A percentile compares a stretch with the other conserved stretches of the same genome.
Evolutionary conservation across 345 rosid genomes (phyloP).

Genomic region (Sonneratia caseolaris): DNA sequence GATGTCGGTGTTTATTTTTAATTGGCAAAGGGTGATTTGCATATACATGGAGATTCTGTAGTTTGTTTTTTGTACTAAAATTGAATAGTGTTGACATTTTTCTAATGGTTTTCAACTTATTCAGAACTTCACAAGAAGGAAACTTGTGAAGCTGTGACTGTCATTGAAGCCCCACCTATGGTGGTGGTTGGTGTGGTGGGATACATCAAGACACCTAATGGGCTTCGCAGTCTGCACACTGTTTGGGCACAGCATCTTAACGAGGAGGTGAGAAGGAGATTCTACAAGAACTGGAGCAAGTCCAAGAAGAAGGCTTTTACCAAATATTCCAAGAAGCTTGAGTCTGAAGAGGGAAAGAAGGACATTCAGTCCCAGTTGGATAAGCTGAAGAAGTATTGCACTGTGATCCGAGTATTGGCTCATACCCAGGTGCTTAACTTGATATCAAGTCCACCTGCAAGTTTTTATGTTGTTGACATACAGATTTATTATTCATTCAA

Average conservation of each 20-base stretch:
- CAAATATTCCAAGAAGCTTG: conserved; percentile 50
- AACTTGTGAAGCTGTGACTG: conserved; percentile 82
- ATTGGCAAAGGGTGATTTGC: not conserved
- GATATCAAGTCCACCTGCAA: not conserved
- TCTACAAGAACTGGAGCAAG: conserved; percentile 84
- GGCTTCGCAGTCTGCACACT: conserved; percentile 64
- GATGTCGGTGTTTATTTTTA: not conserved
- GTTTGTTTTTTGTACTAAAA: not conserved
- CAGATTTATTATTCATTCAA: not conserved
- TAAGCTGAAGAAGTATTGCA: conserved; percentile 76
- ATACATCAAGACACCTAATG: conserved; percentile 71
- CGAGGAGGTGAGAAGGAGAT: conserved; percentile 79
- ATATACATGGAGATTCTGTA: not conserved
- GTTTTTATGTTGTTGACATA: not conserved
- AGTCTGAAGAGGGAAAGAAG: conserved; percentile 66
- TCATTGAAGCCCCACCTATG: conserved; percentile 87
- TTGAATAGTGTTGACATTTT: not conserved
- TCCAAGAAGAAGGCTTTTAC: conserved; percentile 88
- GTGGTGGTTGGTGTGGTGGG: conserved; percentile 90
- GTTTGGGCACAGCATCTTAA: conserved; percentile 91
- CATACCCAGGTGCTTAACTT: conserved; percentile 51
- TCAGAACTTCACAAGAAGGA: conserved; percentile 92
- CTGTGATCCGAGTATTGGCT: conserved; percentile 77
- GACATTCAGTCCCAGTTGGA: conserved; percentile 55
- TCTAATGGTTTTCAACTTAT: not conserved